Base-by-base conservation (phyloP, 768 basidiomycete genomes). In the Lentinula guzmanii region DNA sequence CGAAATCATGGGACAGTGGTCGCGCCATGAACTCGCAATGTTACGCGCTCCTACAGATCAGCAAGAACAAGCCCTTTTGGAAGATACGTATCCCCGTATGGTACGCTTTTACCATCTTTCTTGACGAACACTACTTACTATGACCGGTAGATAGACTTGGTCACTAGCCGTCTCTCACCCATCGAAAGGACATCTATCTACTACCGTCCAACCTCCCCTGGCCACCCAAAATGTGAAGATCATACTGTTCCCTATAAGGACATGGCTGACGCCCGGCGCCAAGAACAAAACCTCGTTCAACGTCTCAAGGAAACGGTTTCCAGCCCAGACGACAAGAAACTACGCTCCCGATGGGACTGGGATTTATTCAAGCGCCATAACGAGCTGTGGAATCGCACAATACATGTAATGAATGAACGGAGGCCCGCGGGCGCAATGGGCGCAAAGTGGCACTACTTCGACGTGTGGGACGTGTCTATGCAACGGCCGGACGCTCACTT, bases 401-500 rank as follows among this genome's bases (percentile, higher is more conserved):
- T 69, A 31, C 60, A 58, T 6, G 56, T 62, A 10, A 35, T 70
- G 31, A 66, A 61, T 64, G 45, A 59, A 51, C 31, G 33, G 21
- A 59, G 58, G 13, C 34, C 48, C 31, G 21, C 37, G 37, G 42
- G 46, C 10, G 33, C 43, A 21, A 46, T 39, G n/a, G 65, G 66
- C 2, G 69, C 69, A 35, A 67, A 54, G 52, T 71, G 70, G 70
- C 65, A 66, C 55, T 70, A 68, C 64, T 33, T 71, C 24, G 69
- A 71, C 64, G n/a, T 70, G 54, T 71, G 70, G 70, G 65, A 67
- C 18, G 50, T 69, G 28, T 61, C 65, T 16, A 42, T 71, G 34
- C 70, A 71, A 61, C 58, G 70, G 45, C 69, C 68, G 16, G 70
- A 71, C 66, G 70, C 69, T 31, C 70, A 71, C 61, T 66, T 68